A percentile compares a stretch with the other conserved stretches of the same genome.
Evolutionary conservation across 441 rosid species (phyloP).

Genomic region (Croton setiger): DNA sequence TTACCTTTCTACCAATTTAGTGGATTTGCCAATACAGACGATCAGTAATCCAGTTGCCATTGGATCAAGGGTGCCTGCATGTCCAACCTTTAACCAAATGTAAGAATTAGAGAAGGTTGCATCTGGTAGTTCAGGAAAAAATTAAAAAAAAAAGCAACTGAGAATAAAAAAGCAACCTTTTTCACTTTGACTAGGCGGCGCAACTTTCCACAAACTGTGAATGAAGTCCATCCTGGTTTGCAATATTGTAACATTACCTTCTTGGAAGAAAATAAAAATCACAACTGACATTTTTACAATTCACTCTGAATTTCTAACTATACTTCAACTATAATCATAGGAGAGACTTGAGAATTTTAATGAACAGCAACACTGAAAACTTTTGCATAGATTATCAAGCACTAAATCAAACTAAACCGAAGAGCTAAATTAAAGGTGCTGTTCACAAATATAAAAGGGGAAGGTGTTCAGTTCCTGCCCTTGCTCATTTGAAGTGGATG

Average conservation of each 20-base stretch:
- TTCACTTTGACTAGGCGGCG: constrained; percentile 83
- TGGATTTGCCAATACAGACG: constrained; percentile 88
- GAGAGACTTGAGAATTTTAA: constrained; percentile 5
- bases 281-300: neutral
- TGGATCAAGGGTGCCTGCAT: constrained; percentile 98
- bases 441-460: neutral
- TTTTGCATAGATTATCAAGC: neutral
- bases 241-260: constrained; percentile 22
- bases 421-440: no score
- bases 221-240: constrained; percentile 85
- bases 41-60: constrained; percentile 96
- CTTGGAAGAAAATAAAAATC: neutral
- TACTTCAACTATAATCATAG: constrained; percentile 4
- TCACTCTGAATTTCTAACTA: neutral
- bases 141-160: neutral
- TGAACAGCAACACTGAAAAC: neutral
- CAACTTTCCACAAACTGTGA: constrained; percentile 96
- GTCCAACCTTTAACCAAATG: constrained; percentile 68
- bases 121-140: neutral
- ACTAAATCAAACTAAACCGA: constrained; percentile 2
- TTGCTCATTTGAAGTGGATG: constrained; percentile 9
- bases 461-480: neutral
- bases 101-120: constrained; percentile 5
- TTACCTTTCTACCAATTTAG: constrained; percentile 84
- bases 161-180: constrained; percentile 47